A percentile compares a stretch with the other conserved stretches of the same genome.
Conservation (phyloP, 805 yeast genomes). For the Spathaspora passalidarum region DNA sequence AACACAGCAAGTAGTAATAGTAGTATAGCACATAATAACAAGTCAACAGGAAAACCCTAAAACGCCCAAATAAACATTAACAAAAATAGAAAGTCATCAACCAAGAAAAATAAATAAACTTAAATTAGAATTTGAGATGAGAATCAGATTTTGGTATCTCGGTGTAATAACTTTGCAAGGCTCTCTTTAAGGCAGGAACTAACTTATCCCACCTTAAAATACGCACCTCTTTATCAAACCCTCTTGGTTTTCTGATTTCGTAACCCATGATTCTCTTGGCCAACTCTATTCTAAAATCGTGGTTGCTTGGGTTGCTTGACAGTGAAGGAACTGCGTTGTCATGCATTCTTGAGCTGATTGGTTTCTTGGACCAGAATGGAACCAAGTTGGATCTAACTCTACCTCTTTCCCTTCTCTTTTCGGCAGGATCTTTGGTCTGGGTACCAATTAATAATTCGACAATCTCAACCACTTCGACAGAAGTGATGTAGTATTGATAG, state of each 20-base stretch:
- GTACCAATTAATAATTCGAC: slow-evolving; percentile 60
- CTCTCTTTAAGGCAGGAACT: slow-evolving; percentile 58
- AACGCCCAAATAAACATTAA: not conserved
- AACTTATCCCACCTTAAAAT: slow-evolving; percentile 60
- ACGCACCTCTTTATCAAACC: slow-evolving; percentile 66
- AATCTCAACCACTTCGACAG: slow-evolving; percentile 64
- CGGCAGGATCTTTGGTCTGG: slow-evolving; percentile 42
- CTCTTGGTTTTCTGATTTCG: slow-evolving; percentile 60
- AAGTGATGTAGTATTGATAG: slow-evolving; percentile 51
- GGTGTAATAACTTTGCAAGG: slow-evolving; percentile 62
- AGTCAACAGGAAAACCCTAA: not conserved
- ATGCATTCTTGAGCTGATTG: slow-evolving; percentile 46
- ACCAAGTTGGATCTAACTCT: slow-evolving; percentile 63
- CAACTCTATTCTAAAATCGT: slow-evolving; percentile 47
- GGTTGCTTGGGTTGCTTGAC: slow-evolving; percentile 16
- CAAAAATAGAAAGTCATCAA: not conserved
- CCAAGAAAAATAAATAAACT: not conserved
- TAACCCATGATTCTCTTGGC: slow-evolving; percentile 67
- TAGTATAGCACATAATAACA: not conserved
- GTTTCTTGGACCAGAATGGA: slow-evolving; percentile 64
- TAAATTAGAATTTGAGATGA: slow-evolving; percentile 6
- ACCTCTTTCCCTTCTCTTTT: slow-evolving; percentile 62
- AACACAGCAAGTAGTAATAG: not conserved
- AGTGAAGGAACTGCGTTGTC: slow-evolving; percentile 13
- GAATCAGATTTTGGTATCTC: slow-evolving; percentile 43